These are phyloP conservation scores for Malassezia nana DNA, from an alignment of 1,284 basidiomycete genomes.

Conservation along the genomic window DNA sequence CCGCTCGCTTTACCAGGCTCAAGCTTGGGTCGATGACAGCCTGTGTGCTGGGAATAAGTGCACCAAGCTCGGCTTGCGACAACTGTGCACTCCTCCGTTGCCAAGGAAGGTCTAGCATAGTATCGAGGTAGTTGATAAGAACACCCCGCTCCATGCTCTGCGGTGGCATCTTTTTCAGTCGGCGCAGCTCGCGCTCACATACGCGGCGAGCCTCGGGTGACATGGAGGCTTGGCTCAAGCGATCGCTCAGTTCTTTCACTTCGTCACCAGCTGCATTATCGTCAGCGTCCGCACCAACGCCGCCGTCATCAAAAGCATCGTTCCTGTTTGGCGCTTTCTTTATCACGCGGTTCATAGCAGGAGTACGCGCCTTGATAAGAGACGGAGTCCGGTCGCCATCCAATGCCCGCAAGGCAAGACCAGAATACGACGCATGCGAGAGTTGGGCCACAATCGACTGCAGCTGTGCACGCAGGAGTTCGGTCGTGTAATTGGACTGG, in stretches of 20 bases:
- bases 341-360: slow-evolving; percentile 18
- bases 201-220: slow-evolving; percentile 41
- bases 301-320: neutral
- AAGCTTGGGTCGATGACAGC: slow-evolving; percentile 2
- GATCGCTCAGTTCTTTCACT: slow-evolving; percentile 33
- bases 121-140: slow-evolving; percentile 48
- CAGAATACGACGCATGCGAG: slow-evolving; percentile 34
- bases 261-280: slow-evolving; percentile 41
- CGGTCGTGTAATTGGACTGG: slow-evolving; percentile 32
- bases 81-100: slow-evolving; percentile 37
- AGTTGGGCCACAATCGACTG: slow-evolving; percentile 39
- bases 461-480: slow-evolving; percentile 38
- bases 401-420: slow-evolving; percentile 34
- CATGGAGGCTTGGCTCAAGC: slow-evolving; percentile 31
- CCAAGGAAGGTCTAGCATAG: slow-evolving; percentile 48
- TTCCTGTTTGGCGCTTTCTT: slow-evolving; percentile 5
- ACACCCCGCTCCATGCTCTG: slow-evolving; percentile 47
- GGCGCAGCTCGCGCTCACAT: slow-evolving; percentile 45
- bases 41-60: slow-evolving; percentile 13
- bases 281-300: slow-evolving; percentile 6
- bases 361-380: neutral
- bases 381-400: slow-evolving; percentile 12
- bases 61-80: neutral
- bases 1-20: slow-evolving; percentile 34
- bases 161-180: slow-evolving; percentile 39